phyloP scores from a whole-genome alignment of 768 basidiomycete species.

The Kwoniella botswanensis region DNA sequence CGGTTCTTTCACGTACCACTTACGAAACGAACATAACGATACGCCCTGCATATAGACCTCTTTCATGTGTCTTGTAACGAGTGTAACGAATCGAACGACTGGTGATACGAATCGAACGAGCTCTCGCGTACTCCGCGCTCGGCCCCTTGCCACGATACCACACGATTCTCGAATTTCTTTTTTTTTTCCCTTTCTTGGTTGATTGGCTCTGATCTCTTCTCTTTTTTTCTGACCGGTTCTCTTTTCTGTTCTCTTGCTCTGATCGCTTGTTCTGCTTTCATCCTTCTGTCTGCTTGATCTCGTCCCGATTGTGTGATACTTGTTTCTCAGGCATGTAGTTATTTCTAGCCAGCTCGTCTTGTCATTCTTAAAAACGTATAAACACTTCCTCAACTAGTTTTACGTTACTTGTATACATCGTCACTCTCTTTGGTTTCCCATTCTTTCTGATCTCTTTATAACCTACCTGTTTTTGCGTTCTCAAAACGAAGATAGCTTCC shows the following conservation, averaged over 20 bases:
- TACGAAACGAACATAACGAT: constrained; percentile 1
- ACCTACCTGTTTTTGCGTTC: background rate
- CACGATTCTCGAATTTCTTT: background rate
- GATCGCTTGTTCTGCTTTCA: background rate
- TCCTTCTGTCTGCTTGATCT: background rate
- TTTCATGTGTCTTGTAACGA: background rate
- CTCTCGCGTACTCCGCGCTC: background rate
- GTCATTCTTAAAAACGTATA: background rate
- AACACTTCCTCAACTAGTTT: background rate
- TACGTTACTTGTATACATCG: constrained; percentile 3
- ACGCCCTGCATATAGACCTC: background rate
- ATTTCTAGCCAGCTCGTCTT: constrained; percentile 9
- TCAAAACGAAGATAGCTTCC: constrained; percentile 7
- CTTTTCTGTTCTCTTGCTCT: background rate
- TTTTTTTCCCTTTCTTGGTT: background rate
- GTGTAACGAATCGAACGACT: constrained; percentile 5
- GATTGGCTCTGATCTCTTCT: background rate
- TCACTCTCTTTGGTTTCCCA: background rate
- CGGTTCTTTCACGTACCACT: background rate
- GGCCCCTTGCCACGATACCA: too few species aligned
- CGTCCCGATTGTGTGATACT: background rate
- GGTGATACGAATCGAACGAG: background rate
- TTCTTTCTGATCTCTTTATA: background rate
- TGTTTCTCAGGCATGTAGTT: constrained; percentile 17
- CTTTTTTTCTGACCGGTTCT: background rate